These are phyloP conservation scores for Solanum chacoense DNA, from an alignment of 305 asterid species.

Conservation along the genomic window DNA sequence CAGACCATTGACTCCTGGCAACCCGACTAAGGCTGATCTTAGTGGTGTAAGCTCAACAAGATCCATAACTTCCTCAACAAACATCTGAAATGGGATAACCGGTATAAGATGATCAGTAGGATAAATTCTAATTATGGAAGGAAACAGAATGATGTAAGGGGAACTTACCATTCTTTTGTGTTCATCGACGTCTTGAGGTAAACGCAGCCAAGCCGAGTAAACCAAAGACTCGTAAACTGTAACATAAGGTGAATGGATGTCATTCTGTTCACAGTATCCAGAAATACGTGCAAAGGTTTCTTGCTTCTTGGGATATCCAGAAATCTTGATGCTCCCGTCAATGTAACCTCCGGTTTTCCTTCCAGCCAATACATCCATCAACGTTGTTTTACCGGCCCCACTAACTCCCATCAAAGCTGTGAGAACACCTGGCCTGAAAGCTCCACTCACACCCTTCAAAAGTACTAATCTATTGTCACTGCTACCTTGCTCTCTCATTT, in stretches of 20 bases:
- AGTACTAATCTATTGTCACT: constrained; percentile 13
- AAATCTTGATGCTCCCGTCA: constrained; percentile 19
- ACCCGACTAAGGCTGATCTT: constrained; percentile 22
- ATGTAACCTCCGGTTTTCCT: constrained; percentile 22
- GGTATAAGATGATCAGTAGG: neutral
- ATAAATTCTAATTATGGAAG: neutral
- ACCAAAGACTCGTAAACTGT: constrained; percentile 23
- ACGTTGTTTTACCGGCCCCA: constrained; percentile 24
- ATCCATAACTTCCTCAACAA: constrained; percentile 31
- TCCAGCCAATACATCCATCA: constrained; percentile 26
- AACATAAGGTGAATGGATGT: constrained; percentile 29
- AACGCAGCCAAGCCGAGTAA: constrained; percentile 30
- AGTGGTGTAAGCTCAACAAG: constrained; percentile 25
- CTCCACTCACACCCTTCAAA: constrained; percentile 25
- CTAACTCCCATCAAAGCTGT: constrained; percentile 28
- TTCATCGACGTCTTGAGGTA: constrained; percentile 15
- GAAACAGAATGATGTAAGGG: neutral
- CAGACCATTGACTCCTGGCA: constrained; percentile 30
- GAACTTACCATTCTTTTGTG: constrained; percentile 12
- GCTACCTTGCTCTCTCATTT: constrained; percentile 23
- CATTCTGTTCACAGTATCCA: constrained; percentile 33
- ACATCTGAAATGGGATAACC: constrained; percentile 14
- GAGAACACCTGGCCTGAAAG: constrained; percentile 24
- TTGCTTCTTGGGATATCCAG: constrained; percentile 28
- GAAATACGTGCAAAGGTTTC: constrained; percentile 30